These are phyloP conservation scores for Pythium phragmitis DNA, from an alignment of 352 stramenopile species.

Conservation along the genomic window DNA sequence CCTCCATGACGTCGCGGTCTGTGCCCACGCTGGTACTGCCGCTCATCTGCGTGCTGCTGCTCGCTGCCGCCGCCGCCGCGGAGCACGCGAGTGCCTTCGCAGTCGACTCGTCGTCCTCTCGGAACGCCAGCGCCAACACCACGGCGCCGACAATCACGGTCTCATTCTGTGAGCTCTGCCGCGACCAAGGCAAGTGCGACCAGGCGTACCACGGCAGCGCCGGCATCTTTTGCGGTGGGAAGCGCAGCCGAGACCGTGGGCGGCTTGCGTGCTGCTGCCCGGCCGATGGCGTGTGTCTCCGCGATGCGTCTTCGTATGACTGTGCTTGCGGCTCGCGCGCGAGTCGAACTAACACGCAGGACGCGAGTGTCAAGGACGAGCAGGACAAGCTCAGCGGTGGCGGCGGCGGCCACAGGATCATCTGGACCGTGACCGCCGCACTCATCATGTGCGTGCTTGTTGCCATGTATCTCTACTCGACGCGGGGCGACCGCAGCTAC, in stretches of 20 bases:
- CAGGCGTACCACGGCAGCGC: conserved; percentile 46
- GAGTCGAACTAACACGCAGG: not conserved
- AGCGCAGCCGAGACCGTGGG: conserved; percentile 29
- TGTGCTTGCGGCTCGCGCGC: not conserved
- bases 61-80: not conserved
- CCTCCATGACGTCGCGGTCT: not conserved
- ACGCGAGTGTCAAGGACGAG: conserved; percentile 6
- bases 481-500: not conserved
- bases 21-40: not conserved
- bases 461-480: conserved; percentile 11
- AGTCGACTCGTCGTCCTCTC: conserved; percentile 1
- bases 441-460: not conserved
- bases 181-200: conserved; percentile 46
- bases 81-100: not conserved
- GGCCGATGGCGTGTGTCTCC: conserved; percentile 4
- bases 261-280: conserved; percentile 6
- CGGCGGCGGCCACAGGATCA: not conserved
- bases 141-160: not conserved
- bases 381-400: not conserved
- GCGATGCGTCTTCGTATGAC: not conserved
- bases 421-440: conserved; percentile 1
- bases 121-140: not conserved
- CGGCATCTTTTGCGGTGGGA: conserved; percentile 54
- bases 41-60: not conserved
- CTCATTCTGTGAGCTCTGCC: conserved; percentile 54